These are phyloP conservation scores for Pseudotsuga menziesii DNA, from an alignment of 75 land plant genomes.

Conservation along the genomic window DNA sequence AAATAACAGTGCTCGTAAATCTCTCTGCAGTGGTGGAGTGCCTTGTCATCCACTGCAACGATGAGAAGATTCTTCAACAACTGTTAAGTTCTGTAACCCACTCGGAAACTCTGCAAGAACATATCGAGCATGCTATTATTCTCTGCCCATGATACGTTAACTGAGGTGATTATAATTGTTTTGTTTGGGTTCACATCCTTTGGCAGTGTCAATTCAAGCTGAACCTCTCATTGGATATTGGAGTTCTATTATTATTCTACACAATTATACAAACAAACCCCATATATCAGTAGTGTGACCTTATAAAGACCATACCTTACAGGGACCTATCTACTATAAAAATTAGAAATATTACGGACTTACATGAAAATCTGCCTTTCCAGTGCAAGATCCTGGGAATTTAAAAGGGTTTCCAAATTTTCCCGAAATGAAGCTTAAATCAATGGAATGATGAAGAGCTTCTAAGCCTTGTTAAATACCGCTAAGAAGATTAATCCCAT, in stretches of 20 bases:
- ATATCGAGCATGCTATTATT: constrained; percentile 42
- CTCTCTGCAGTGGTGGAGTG: constrained; percentile 27
- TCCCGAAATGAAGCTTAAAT: not conserved
- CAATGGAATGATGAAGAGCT: not conserved
- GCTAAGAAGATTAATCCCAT: not conserved
- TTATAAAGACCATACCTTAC: not conserved
- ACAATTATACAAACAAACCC: too few relatives aligned
- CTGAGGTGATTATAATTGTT: constrained; percentile 45
- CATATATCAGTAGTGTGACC: not conserved
- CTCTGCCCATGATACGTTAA: constrained; percentile 53
- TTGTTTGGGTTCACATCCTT: constrained; percentile 27
- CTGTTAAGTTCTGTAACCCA: constrained; percentile 32
- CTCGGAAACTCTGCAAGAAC: constrained; percentile 55
- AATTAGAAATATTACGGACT: not conserved
- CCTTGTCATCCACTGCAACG: constrained; percentile 37
- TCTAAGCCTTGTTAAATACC: not conserved
- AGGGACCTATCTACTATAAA: not conserved
- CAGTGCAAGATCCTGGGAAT: not conserved
- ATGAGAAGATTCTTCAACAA: constrained; percentile 43
- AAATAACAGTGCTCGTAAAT: constrained; percentile 40
- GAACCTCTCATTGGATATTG: not conserved
- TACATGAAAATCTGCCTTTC: not conserved
- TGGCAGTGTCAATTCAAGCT: constrained; percentile 19
- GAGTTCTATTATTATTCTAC: too few relatives aligned
- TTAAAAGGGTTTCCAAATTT: not conserved